A percentile compares a stretch with the other conserved stretches of the same genome.
Evolutionary conservation across 1,284 basidiomycete species (phyloP).

Genomic region (Melampsora occidentalis): DNA sequence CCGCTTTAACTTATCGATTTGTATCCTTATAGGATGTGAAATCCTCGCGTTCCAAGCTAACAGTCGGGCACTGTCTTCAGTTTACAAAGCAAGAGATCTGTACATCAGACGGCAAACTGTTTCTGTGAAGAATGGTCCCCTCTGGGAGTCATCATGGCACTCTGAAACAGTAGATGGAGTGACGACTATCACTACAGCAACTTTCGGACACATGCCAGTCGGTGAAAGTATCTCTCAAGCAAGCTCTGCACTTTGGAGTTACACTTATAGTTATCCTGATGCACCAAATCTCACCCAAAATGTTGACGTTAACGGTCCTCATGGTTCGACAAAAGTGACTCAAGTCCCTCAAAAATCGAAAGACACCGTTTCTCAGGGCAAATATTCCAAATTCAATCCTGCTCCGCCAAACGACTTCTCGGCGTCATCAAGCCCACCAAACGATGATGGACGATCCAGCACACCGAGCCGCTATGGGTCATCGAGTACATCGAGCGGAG

Average conservation of each 20-base stretch:
- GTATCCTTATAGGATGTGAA: constrained; percentile 1
- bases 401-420: too few relatives aligned
- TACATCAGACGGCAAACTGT: background rate
- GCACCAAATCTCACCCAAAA: too few relatives aligned
- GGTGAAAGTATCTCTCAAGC: background rate
- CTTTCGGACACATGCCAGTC: background rate
- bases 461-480: too few relatives aligned
- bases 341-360: too few relatives aligned
- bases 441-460: too few relatives aligned
- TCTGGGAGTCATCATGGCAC: background rate
- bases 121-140: background rate
- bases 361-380: too few relatives aligned
- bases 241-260: constrained; percentile 1
- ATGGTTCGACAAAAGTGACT: too few relatives aligned
- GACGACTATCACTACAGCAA: background rate
- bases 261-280: constrained; percentile 8
- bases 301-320: too few relatives aligned
- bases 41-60: background rate
- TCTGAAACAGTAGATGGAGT: constrained; percentile 3
- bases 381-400: too few relatives aligned
- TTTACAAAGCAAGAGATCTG: background rate
- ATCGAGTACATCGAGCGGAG: too few relatives aligned
- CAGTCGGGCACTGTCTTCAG: constrained; percentile 8
- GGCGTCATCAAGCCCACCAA: too few relatives aligned
- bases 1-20: background rate